Conservation (phyloP, 768 basidiomycete genomes). For the Kwoniella shandongensis region DNA sequence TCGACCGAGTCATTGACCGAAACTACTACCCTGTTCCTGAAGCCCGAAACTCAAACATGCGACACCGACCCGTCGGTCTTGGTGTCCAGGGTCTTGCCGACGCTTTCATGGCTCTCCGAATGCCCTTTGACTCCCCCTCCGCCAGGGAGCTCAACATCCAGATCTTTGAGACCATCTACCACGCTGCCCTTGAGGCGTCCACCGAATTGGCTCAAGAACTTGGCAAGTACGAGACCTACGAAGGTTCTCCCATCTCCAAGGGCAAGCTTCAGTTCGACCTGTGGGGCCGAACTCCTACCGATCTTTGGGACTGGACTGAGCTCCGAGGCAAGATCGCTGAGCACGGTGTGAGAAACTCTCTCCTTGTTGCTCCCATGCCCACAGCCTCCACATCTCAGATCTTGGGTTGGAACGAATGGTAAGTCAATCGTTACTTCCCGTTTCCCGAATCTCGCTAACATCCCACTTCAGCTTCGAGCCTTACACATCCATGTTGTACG, state of each 20-base stretch:
- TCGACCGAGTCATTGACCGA: slow-evolving; percentile 63
- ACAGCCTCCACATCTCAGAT: slow-evolving; percentile 99
- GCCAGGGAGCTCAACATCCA: slow-evolving; percentile 87
- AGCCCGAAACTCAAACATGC: slow-evolving; percentile 89
- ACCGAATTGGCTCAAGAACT: slow-evolving; percentile 76
- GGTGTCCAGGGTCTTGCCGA: slow-evolving; percentile 98
- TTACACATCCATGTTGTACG: slow-evolving; percentile 98
- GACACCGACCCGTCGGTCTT: slow-evolving; percentile 94
- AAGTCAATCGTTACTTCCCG: slow-evolving; percentile 1
- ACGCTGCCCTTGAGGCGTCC: slow-evolving; percentile 87
- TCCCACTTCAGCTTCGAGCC: slow-evolving; percentile 71
- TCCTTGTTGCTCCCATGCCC: slow-evolving; percentile 95
- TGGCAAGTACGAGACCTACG: slow-evolving; percentile 84
- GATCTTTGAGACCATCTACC: slow-evolving; percentile 99
- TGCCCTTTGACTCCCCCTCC: slow-evolving; percentile 88
- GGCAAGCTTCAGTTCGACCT: slow-evolving; percentile 92
- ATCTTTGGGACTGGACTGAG: slow-evolving; percentile 88
- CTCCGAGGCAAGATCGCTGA: slow-evolving; percentile 82
- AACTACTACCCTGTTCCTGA: slow-evolving; percentile 95
- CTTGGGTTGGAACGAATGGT: slow-evolving; percentile 92
- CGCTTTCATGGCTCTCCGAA: slow-evolving; percentile 92
- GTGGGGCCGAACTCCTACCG: slow-evolving; percentile 86
- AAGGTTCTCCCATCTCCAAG: slow-evolving; percentile 82
- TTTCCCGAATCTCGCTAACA: background rate
- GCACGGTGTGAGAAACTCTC: slow-evolving; percentile 82